Percentiles rank a stretch among this genome's conserved stretches.
Evolutionary conservation across 768 basidiomycete species (phyloP).

Genomic region (Auriculariales sp.): DNA sequence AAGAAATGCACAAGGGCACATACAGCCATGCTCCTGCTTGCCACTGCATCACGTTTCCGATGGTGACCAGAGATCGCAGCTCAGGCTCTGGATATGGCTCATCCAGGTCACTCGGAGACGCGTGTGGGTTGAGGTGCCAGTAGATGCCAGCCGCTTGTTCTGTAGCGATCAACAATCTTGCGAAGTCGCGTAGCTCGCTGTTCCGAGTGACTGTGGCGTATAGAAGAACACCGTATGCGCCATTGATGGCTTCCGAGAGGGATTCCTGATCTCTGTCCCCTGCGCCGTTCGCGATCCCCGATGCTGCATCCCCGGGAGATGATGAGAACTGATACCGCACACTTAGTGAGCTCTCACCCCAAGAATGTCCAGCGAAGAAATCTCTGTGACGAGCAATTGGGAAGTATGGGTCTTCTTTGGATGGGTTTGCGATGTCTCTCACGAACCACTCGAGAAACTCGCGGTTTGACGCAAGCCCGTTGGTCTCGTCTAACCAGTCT

Average conservation of each 20-base stretch:
- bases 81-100: constrained; percentile 20
- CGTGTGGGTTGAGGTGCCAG: constrained; percentile 22
- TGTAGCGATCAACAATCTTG: constrained; percentile 19
- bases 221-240: constrained; percentile 20
- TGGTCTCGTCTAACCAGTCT: constrained; percentile 15
- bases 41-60: constrained; percentile 21
- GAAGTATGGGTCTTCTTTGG: constrained; percentile 17
- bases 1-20: not conserved
- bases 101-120: constrained; percentile 16
- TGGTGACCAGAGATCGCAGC: constrained; percentile 17
- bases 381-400: constrained; percentile 19
- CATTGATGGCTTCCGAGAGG: constrained; percentile 20
- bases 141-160: constrained; percentile 21
- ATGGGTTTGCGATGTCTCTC: constrained; percentile 22
- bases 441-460: constrained; percentile 11
- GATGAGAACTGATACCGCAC: not conserved
- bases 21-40: constrained; percentile 22
- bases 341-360: constrained; percentile 11
- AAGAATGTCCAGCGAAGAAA: constrained; percentile 25
- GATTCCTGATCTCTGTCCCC: constrained; percentile 22
- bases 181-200: constrained; percentile 17
- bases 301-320: constrained; percentile 7
- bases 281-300: constrained; percentile 21
- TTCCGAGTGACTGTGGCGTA: constrained; percentile 20
- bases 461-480: constrained; percentile 11